phyloP scores from a whole-genome alignment of 2,329 filamentous ascomycete genomes.

The Trichoderma endophyticum region DNA sequence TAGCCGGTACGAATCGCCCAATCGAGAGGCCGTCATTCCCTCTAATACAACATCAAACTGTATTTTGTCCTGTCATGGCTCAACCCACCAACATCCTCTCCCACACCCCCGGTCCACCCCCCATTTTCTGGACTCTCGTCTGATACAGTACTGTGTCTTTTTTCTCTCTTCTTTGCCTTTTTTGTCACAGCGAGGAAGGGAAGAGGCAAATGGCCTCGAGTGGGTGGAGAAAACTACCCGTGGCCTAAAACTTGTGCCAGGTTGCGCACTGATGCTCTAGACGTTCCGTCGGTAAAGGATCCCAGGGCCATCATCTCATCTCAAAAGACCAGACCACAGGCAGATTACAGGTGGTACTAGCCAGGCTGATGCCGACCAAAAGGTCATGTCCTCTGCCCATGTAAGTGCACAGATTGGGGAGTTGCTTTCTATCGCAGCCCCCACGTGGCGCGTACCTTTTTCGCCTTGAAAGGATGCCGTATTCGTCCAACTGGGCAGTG shows the following conservation, averaged over 20 bases:
- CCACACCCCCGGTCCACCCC: neutral
- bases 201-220: neutral
- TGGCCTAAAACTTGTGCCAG: neutral
- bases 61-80: neutral
- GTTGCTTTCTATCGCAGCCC: slow-evolving; percentile 7
- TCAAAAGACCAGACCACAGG: neutral
- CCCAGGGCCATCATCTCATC: slow-evolving; percentile 2
- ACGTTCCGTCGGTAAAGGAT: slow-evolving; percentile 7
- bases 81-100: neutral
- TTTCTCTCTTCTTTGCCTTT: too few species aligned
- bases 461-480: slow-evolving; percentile 15
- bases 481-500: neutral
- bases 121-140: neutral
- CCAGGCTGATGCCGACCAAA: neutral
- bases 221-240: neutral
- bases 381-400: neutral
- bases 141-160: neutral
- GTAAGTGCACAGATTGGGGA: slow-evolving; percentile 10
- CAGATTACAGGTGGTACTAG: neutral
- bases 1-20: neutral
- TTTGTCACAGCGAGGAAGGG: neutral
- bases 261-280: slow-evolving; percentile 4
- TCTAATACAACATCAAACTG: neutral
- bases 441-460: slow-evolving; percentile 17
- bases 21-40: neutral